Evolutionary conservation across 345 rosid genomes (phyloP).

Genomic region (Cardiospermum halicacabum): DNA sequence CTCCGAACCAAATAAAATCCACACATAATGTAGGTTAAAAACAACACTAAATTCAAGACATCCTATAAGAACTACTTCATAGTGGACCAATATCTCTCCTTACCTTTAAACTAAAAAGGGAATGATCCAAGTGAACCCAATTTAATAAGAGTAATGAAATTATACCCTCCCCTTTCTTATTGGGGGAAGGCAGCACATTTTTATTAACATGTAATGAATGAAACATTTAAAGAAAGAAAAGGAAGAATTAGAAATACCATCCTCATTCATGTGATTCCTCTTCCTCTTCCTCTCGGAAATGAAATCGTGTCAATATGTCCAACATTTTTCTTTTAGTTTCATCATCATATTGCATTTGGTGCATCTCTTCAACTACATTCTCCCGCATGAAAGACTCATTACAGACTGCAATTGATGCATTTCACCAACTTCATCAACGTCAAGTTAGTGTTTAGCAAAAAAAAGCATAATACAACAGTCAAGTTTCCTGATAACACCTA

Average conservation of each 20-base stretch:
- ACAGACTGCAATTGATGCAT: conserved; percentile 61
- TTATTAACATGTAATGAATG: no score
- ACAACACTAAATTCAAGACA: not conserved
- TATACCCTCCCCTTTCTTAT: no score
- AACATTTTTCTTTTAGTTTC: conserved; percentile 66
- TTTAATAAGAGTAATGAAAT: no score
- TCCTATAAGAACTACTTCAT: not conserved
- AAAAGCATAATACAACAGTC: no score
- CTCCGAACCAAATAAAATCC: not conserved
- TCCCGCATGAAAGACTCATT: conserved; percentile 94
- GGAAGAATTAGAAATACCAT: conserved; percentile 21
- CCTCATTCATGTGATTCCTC: conserved; percentile 48
- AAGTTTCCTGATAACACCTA: not conserved
- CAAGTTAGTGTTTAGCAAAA: no score
- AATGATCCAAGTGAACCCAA: no score
- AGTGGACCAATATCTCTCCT: not conserved
- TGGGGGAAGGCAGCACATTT: no score
- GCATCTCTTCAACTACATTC: conserved; percentile 73
- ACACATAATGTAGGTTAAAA: not conserved
- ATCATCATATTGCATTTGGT: conserved; percentile 55
- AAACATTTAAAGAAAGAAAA: not conserved
- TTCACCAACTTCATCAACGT: no score
- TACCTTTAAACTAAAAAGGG: not conserved
- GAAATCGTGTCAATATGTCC: conserved; percentile 70
- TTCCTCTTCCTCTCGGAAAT: conserved; percentile 53